Conservation (phyloP, 1,139 yeast species). For the Scheffersomyces insectosa region DNA sequence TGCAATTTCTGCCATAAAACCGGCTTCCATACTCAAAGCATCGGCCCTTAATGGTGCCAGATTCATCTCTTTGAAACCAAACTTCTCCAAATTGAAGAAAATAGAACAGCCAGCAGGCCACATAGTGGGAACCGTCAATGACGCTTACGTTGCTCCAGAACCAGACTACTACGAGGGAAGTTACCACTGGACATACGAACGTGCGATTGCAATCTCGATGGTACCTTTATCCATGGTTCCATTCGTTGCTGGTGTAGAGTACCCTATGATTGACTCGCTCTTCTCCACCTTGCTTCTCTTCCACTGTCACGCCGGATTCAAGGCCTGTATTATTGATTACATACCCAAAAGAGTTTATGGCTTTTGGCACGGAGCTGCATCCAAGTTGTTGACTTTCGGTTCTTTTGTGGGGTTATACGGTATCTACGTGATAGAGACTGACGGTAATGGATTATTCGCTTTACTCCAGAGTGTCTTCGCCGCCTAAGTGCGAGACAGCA, state of each 20-base stretch:
- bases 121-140: constrained; percentile 77
- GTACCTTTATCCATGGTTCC: constrained; percentile 80
- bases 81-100: constrained; percentile 45
- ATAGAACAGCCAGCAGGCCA: constrained; percentile 70
- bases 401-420: constrained; percentile 77
- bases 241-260: constrained; percentile 60
- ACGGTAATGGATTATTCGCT: constrained; percentile 59
- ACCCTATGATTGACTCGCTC: constrained; percentile 73
- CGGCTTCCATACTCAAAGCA: not conserved
- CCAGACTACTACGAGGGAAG: constrained; percentile 72
- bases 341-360: constrained; percentile 86
- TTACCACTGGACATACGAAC: constrained; percentile 86
- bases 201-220: constrained; percentile 62
- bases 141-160: constrained; percentile 67
- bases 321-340: constrained; percentile 85
- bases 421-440: constrained; percentile 75
- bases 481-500: constrained; percentile 12
- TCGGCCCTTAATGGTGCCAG: not conserved
- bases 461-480: constrained; percentile 47
- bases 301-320: constrained; percentile 81
- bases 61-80: constrained; percentile 40
- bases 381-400: constrained; percentile 67
- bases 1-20: not conserved
- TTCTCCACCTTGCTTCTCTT: constrained; percentile 62
- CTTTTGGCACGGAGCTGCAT: constrained; percentile 61